These are phyloP conservation scores for Pseudohyphozyma bogoriensis DNA, from an alignment of 768 basidiomycete genomes.

Conservation along the genomic window DNA sequence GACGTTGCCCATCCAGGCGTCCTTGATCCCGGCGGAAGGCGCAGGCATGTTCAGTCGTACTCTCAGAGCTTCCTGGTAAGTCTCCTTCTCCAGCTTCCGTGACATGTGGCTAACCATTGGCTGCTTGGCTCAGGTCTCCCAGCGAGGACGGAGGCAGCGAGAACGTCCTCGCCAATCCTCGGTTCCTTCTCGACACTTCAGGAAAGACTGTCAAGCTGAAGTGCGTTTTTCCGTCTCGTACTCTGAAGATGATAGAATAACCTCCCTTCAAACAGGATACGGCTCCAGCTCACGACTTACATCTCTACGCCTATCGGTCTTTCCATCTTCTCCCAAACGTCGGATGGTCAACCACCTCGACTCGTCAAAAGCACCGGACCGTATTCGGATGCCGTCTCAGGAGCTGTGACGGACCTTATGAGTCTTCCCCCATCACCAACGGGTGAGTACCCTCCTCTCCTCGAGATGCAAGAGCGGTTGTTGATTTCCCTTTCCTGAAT, in stretches of 20 bases:
- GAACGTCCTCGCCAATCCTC: conserved; percentile 46
- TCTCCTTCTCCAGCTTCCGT: background rate
- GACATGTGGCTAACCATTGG: background rate
- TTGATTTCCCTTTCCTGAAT: conserved; percentile 50
- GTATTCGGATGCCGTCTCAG: conserved; percentile 64
- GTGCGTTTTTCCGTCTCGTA: background rate
- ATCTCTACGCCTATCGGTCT: conserved; percentile 42
- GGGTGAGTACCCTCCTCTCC: conserved; percentile 23
- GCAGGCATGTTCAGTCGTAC: conserved; percentile 73
- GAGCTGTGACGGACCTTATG: conserved; percentile 46
- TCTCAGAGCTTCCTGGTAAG: conserved; percentile 64
- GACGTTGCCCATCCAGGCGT: conserved; percentile 48
- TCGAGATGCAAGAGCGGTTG: conserved; percentile 35
- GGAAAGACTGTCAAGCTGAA: conserved; percentile 44
- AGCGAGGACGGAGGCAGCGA: background rate
- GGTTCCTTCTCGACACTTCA: conserved; percentile 50
- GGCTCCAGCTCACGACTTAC: conserved; percentile 52
- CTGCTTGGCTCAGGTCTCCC: background rate
- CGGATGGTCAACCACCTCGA: conserved; percentile 36
- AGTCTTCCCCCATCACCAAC: conserved; percentile 2
- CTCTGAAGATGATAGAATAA: background rate
- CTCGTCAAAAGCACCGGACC: conserved; percentile 61
- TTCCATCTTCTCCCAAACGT: conserved; percentile 55
- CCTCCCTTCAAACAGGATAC: conserved; percentile 46
- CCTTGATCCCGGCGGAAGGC: conserved; percentile 67